Base-by-base conservation (phyloP, 2,329 filamentous ascomycete species). In the Sporothrix globosa region DNA sequence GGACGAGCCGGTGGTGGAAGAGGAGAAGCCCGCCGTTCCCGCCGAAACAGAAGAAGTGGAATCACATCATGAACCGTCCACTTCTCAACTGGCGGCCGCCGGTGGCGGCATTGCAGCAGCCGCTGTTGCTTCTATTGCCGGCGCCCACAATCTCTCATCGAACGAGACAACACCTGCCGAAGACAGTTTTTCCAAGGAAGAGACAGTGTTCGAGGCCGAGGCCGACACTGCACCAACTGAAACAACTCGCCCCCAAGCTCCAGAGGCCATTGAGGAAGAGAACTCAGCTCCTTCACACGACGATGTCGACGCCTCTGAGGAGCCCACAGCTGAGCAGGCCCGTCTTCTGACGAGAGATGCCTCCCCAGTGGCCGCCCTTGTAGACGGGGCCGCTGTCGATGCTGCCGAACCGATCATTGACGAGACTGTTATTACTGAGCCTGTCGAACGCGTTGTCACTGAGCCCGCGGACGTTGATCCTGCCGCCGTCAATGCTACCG, bases 111-210 rank as follows among this genome's bases (percentile, higher is more conserved):
- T 65, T 65, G 41, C 60, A 30, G 44, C 60, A 3, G n/a, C 44
- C 4, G 60, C 60, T 50, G 60, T 34, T 10, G 24, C 41, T 30
- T 65, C 60, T 6, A 65, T 65, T 48, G 60, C 60, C 4, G 60
- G 11, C 6, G 60, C 17, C 13, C 60, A 50, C 60, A 21, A 34
- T 2, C n/a, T 44, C 9, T 39, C 21, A 24, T 4, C 14, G 34
- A 10, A 21, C 4, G 56, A 41, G n/a, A 39, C 34, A 24, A 24
- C 56, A 13, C 19, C 30, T n/a, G 34, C n/a, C n/a, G 58, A 61
- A 44, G 44, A 48, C 13, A 46, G 27, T 6, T 19, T 39, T 46
- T 13, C 24, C 41, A 50, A 65, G 60, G 41, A 13, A 19, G 60
- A 30, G 5, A 10, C 41, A 48, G 41, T 14, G 9, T 7, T 30